Evolutionary conservation across 2,329 filamentous ascomycete genomes (phyloP).

Genomic region (Metarhizium robertsii): DNA sequence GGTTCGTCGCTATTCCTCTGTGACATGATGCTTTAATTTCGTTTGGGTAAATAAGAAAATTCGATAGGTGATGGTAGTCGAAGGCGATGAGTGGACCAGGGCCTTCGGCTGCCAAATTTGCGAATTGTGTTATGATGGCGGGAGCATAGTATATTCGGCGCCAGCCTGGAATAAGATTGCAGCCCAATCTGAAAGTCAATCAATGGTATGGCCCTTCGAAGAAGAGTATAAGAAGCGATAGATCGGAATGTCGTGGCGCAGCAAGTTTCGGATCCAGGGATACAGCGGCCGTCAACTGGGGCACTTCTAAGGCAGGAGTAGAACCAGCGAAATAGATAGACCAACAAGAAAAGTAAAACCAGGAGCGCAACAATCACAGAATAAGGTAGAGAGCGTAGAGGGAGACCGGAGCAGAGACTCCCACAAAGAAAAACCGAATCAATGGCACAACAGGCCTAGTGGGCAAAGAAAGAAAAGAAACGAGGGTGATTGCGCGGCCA

Average conservation of each 20-base stretch:
- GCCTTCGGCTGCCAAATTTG: background rate
- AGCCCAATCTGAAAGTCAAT: background rate
- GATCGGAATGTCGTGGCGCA: slow-evolving; percentile 2
- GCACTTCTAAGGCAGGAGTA: background rate
- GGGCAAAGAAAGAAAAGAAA: background rate
- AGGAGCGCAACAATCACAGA: slow-evolving; percentile 1
- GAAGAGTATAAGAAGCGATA: background rate
- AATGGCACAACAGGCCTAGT: background rate
- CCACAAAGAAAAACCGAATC: background rate
- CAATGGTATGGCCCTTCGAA: background rate
- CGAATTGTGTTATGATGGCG: background rate
- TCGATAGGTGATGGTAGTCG: background rate
- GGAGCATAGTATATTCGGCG: slow-evolving; percentile 2
- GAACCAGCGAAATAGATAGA: background rate
- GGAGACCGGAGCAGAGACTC: background rate
- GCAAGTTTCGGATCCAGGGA: background rate
- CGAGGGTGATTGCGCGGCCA: slow-evolving; percentile 1
- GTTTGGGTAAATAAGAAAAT: background rate
- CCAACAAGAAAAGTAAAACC: background rate
- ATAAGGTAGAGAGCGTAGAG: slow-evolving; percentile 5
- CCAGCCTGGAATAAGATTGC: background rate
- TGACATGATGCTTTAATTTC: slow-evolving; percentile 17
- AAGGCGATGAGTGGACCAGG: background rate
- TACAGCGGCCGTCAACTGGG: background rate
- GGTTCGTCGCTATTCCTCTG: slow-evolving; percentile 22